Evolutionary conservation across 495 filamentous ascomycete genomes (phyloP), one percentile per base, ranked within the genome.

Genomic region (Podospora bellae-mahoneyi): DNA sequence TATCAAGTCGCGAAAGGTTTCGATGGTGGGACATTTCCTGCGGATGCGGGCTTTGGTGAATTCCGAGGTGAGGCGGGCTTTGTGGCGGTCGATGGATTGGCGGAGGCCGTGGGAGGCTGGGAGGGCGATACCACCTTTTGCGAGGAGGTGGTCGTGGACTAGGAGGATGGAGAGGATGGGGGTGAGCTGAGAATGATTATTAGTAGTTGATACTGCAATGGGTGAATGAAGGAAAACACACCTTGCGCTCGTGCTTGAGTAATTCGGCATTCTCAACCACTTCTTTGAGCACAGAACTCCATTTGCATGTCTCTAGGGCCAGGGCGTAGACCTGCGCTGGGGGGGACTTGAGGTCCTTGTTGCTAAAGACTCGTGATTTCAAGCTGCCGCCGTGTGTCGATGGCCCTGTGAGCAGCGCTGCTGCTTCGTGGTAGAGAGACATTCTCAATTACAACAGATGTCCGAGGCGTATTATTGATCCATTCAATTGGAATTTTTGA

Each of bases 371-470:
- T 32, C 90, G 83, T 1, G 92, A 90, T 76, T 93, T 95, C 74
- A 97, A 85, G n/a, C 88, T 94, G 39, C 91, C 91, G 26, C 88
- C 86, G 15, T 82, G 75, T 16, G 86, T 85, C n/a, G 80, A 70
- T 0, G 88, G 78, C 19, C 84, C 84, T 3, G 86, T 85, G 62
- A 99, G 80, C 55, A 97, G 79, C 9, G 83, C 79, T 4, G 91
- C 92, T 27, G 93, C 90, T 79, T 99, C 95, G 76, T 95, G 90
- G 79, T 99, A 99, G 68, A 99, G 91, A 60, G 94, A 97, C 95
- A 99, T 77, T 32, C 26, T 48, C 39, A 48, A 1, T 48, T 32
- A 7, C 7, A 32, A 32, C 9, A 10, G 7, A 48, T 48, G 7
- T 48, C 15, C 9, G 15, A 48, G 39, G 39, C 9, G 13, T 48